These are phyloP conservation scores for Cichorium intybus DNA, from an alignment of 140 eudicot genomes.

Conservation along the genomic window DNA sequence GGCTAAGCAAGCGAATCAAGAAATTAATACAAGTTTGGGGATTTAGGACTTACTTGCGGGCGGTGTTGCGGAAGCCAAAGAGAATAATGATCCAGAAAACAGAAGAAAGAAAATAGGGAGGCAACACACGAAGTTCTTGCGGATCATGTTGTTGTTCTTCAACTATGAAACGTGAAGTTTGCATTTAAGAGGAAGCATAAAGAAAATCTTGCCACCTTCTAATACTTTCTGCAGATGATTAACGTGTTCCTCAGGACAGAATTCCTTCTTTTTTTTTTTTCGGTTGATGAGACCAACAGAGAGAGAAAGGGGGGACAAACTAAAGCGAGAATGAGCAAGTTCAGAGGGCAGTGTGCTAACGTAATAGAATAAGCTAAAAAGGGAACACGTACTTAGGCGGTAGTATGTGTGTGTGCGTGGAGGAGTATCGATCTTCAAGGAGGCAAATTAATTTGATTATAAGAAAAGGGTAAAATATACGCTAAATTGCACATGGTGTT, in stretches of 20 bases:
- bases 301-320: constrained; percentile 5
- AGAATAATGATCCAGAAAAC: constrained; percentile 32
- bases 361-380: constrained; percentile 12
- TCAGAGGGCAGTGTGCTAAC: neutral
- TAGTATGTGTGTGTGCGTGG: neutral
- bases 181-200: constrained; percentile 28
- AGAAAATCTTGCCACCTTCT: neutral
- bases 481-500: too few species aligned
- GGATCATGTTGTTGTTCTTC: constrained; percentile 34
- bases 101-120: constrained; percentile 41
- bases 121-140: constrained; percentile 26
- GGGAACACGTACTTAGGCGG: neutral
- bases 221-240: constrained; percentile 4
- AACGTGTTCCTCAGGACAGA: constrained; percentile 26
- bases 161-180: neutral
- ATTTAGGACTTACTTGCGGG: constrained; percentile 64
- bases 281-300: neutral
- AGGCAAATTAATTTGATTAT: too few species aligned
- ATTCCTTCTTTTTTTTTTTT: constrained; percentile 8
- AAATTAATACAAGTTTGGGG: neutral
- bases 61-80: constrained; percentile 72
- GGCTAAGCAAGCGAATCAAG: neutral
- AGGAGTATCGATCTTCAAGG: neutral
- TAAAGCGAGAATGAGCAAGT: neutral
- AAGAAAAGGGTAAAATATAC: too few species aligned